These are phyloP conservation scores for Cladosporium sphaerospermum DNA, from an alignment of 2,329 filamentous ascomycete genomes.

Conservation along the genomic window DNA sequence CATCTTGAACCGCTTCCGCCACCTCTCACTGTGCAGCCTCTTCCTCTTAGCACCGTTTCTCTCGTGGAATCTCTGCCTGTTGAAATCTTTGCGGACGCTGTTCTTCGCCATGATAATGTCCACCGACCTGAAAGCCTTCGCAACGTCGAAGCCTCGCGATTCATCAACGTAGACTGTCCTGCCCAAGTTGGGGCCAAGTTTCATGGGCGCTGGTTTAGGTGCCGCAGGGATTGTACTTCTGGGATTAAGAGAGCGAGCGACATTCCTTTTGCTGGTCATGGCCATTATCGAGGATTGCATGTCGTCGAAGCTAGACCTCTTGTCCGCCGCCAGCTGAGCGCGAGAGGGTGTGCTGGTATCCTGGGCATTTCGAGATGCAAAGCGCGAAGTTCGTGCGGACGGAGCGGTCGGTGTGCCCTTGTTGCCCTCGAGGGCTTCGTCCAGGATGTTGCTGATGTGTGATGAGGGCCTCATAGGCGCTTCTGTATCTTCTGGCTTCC, in stretches of 20 bases:
- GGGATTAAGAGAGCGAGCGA: conserved; percentile 13
- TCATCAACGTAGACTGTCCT: conserved; percentile 34
- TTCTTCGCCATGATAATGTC: conserved; percentile 47
- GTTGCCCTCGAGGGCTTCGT: conserved; percentile 24
- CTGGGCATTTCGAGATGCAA: conserved; percentile 23
- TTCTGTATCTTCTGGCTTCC: conserved; percentile 12
- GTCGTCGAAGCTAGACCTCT: conserved; percentile 16
- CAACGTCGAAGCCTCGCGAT: conserved; percentile 39
- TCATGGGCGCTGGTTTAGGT: conserved; percentile 20
- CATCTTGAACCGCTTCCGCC: conserved; percentile 61
- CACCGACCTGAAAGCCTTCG: conserved; percentile 41
- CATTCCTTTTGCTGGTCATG: conserved; percentile 4
- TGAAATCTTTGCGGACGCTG: conserved; percentile 50
- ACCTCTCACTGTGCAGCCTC: conserved; percentile 62
- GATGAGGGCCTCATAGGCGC: conserved; percentile 18
- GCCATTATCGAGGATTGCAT: background rate
- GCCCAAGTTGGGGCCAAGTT: conserved; percentile 36
- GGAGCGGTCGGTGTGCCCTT: conserved; percentile 23
- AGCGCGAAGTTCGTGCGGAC: conserved; percentile 22
- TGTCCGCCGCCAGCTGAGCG: conserved; percentile 10
- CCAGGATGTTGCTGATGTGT: conserved; percentile 23
- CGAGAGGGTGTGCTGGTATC: conserved; percentile 15
- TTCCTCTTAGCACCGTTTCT: conserved; percentile 70
- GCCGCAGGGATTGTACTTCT: conserved; percentile 4
- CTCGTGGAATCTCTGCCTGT: conserved; percentile 65